Base-by-base conservation (phyloP, 805 yeast species). In the Monosporozyma aerobia region DNA sequence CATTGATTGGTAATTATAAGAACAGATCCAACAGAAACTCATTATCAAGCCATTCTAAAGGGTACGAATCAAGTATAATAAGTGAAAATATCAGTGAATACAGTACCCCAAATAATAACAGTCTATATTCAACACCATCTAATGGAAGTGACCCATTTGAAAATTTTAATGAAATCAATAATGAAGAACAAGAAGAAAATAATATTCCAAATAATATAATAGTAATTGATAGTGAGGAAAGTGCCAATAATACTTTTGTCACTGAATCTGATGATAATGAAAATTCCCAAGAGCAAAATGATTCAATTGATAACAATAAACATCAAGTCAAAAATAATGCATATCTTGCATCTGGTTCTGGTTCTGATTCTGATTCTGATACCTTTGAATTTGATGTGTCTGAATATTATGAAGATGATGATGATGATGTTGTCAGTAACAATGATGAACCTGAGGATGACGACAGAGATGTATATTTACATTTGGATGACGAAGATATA, bases 401-500 rank as follows among this genome's bases (percentile, higher is more conserved):
- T 6, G 53, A 54, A 29, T 47, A 55, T 27, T 37, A 56, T 29
- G 54, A 55, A 43, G 54, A 51, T 30, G 48, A 48, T 7, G 49
- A 44, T n/a, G n/a, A n/a, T n/a, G n/a, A n/a, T 8, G 50, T 53
- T 19, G 44, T 43, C 19, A 39, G 47, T 32, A 19, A 47, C 23
- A 44, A 30, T 49, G 51, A 25, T 41, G 50, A 51, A 23, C 25
- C 49, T 6, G 47, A 32, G 0, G 14, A 19, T 3, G 49, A 47
- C 10, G 45, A 48, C 3, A 23, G 11, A n/a, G 48, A 44, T 32
- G 47, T 47, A 32, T 57, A 57, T 49, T 29, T 57, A 33, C 61
- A 58, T 44, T 44, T 53, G 14, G 56, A 55, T 19, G 61, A 58
- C 8, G 58, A 53, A 27, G 59, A 59, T n/a, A 29, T 51, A 19